Percentiles rank a stretch among this genome's conserved stretches.
These are phyloP conservation scores for Oleoguttula mirabilis DNA, from an alignment of 495 filamentous ascomycete genomes.

Conservation along the genomic window DNA sequence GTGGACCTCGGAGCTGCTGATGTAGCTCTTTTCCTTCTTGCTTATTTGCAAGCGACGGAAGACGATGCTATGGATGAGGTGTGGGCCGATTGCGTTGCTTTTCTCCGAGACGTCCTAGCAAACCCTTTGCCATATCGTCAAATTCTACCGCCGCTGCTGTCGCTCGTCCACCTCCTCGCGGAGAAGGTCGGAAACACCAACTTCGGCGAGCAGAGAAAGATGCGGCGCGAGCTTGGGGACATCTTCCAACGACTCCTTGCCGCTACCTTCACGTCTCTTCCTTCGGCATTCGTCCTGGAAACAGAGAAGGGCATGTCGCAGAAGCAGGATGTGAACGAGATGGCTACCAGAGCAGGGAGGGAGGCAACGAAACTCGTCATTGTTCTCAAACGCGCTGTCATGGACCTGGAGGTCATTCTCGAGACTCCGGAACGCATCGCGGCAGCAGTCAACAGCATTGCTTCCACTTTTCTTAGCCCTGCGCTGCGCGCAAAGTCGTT, in stretches of 20 bases:
- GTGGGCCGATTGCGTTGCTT: conserved; percentile 87
- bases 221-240: conserved; percentile 86
- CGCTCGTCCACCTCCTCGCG: conserved; percentile 79
- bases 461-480: conserved; percentile 69
- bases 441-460: conserved; percentile 64
- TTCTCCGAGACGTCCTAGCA: conserved; percentile 75
- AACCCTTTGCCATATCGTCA: conserved; percentile 94
- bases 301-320: conserved; percentile 1
- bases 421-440: conserved; percentile 75
- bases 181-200: conserved; percentile 95
- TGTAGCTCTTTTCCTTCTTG: conserved; percentile 73
- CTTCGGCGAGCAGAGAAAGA: conserved; percentile 88
- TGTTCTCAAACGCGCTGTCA: conserved; percentile 3
- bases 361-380: not conserved
- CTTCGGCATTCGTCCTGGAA: conserved; percentile 23
- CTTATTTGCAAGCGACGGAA: conserved; percentile 79
- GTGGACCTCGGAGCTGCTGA: conserved; percentile 70
- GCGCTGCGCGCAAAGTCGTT: conserved; percentile 75
- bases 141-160: conserved; percentile 72
- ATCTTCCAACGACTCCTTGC: conserved; percentile 76
- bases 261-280: conserved; percentile 81
- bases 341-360: not conserved
- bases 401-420: conserved; percentile 67
- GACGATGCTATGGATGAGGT: conserved; percentile 99
- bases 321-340: conserved; percentile 2